phyloP scores from a whole-genome alignment of 768 basidiomycete genomes.

The Russula vinacea region DNA sequence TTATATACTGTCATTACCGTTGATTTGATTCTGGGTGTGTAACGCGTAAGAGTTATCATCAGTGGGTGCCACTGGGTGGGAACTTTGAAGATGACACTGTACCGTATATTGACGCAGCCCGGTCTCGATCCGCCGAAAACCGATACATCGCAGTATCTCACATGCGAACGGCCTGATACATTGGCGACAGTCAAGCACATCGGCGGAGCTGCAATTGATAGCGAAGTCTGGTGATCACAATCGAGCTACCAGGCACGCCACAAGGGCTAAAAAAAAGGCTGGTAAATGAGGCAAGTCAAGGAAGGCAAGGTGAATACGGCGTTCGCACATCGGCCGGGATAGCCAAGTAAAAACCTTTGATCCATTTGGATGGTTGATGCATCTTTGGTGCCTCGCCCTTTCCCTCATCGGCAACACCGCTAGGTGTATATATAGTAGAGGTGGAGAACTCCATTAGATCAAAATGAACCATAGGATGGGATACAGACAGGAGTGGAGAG shows the following conservation, averaged over 20 bases:
- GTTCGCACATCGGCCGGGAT: background rate
- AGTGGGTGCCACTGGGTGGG: too few species aligned
- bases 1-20: background rate
- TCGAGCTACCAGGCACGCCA: background rate
- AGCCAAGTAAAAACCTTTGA: background rate
- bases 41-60: background rate
- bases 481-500: background rate
- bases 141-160: too few species aligned
- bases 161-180: background rate
- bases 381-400: background rate
- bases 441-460: background rate
- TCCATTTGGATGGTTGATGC: slow-evolving; percentile 1
- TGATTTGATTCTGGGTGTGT: background rate
- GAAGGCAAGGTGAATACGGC: background rate
- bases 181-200: background rate
- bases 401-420: background rate
- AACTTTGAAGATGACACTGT: background rate
- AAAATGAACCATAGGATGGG: background rate
- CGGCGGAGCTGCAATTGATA: background rate
- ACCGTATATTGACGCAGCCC: background rate
- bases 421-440: background rate
- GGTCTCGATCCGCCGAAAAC: background rate
- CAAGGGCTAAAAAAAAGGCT: background rate
- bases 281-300: background rate
- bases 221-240: background rate